Evolutionary conservation across 192 early-diverging fungal genomes (phyloP).

Genomic region (Hyaloraphidium curvatum): DNA sequence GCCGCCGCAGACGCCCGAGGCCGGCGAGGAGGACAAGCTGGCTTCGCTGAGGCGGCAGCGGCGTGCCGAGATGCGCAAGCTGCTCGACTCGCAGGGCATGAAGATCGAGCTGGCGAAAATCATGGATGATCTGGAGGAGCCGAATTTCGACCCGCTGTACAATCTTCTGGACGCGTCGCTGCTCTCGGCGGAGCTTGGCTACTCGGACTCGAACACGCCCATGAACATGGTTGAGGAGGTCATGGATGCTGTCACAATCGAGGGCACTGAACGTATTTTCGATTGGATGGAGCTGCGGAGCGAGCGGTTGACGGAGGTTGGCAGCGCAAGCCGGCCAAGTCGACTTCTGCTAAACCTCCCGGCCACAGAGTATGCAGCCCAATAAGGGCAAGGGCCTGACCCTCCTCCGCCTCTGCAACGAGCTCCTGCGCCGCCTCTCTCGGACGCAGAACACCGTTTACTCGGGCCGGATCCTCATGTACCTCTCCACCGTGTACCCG

Average conservation of each 20-base stretch:
- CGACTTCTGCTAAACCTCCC: not conserved
- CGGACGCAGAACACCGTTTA: constrained; percentile 59
- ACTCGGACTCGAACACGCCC: constrained; percentile 9
- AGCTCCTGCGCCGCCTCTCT: constrained; percentile 70
- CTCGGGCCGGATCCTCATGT: constrained; percentile 73
- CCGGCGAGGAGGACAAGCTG: too few species aligned
- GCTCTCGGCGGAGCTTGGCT: not conserved
- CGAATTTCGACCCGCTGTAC: not conserved
- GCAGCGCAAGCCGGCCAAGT: not conserved
- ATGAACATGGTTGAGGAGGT: constrained; percentile 47
- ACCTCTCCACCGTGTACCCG: constrained; percentile 66
- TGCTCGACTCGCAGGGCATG: too few species aligned
- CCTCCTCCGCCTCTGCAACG: constrained; percentile 71
- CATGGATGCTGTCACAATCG: constrained; percentile 39
- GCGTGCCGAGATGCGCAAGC: too few species aligned
- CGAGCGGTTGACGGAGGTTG: constrained; percentile 30
- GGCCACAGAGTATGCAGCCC: constrained; percentile 38
- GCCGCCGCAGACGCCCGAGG: too few species aligned
- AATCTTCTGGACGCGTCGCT: not conserved
- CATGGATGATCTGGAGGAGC: too few species aligned
- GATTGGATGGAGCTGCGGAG: constrained; percentile 40
- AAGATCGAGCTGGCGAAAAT: too few species aligned
- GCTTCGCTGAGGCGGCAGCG: too few species aligned
- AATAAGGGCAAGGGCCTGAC: constrained; percentile 66
- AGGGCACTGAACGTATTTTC: constrained; percentile 31